Evolutionary conservation across 441 rosid genomes (phyloP), one percentile per base, ranked within the genome.

Genomic region (Bocquillonia castaneifolia): DNA sequence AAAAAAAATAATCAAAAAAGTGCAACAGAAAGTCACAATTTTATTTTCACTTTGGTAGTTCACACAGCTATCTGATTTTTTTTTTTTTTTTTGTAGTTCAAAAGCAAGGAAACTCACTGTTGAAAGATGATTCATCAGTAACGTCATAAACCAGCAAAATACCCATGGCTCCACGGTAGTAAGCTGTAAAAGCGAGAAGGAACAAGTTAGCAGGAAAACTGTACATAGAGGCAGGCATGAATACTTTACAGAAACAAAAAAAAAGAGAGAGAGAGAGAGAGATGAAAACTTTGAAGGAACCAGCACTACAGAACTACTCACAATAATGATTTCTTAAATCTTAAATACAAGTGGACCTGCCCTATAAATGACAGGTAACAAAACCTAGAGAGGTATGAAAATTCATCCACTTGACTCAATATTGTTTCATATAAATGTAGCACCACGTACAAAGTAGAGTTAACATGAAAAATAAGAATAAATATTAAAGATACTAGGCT

Each of bases 141-240:
- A 92, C 98, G 74, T 92, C 98, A 76, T 92, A 92, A 37, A 92
- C 96, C 28, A 92, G 96, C 84, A 92, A 84, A 72, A 92, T 92
- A 8, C 98, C 98, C 98, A 90, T 92, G 66, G 97, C 96, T 77
- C 97, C 97, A 42, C 97, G 91, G 77, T 90, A 90, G 80, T 90
- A 92, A 64, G 98, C 98, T 92, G 90, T 83, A 77, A 55, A 72
- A 67, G 60, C 63, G n/a, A 50, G 66, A 76, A 64, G 56, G 28
- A 71, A 42, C 39, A 45, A 56, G 52, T 64, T 45, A 56, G 10
- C 55, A 29, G 47, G 48, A 48, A 40, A 28, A 36, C 9, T 50
- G 57, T 47, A 37, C 17, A 64, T 20, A 52, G 64, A 39, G 18
- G 18, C 36, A 50, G 45, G 55, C 52, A 31, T 2, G 0, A 40